These are phyloP conservation scores for Candida jianshihensis DNA, from an alignment of 805 yeast genomes.

Conservation along the genomic window DNA sequence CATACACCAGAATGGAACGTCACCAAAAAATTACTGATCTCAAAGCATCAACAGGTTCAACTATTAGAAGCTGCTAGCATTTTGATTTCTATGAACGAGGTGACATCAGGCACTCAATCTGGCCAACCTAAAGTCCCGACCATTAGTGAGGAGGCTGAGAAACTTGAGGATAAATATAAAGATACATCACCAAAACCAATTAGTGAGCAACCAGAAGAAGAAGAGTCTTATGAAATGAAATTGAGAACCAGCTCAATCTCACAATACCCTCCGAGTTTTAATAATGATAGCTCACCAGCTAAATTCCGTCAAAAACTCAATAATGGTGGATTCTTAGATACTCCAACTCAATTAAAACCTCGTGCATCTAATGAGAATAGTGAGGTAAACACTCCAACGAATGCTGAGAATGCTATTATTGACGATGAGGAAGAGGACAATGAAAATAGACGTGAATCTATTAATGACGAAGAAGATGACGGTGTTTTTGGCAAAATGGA, in stretches of 20 bases:
- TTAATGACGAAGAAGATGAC: not conserved
- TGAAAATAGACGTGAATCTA: not conserved
- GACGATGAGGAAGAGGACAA: not conserved
- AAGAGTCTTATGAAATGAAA: conserved; percentile 4
- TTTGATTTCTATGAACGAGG: conserved; percentile 64
- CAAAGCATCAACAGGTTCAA: conserved; percentile 88
- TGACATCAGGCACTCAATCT: not conserved
- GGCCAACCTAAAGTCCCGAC: not conserved
- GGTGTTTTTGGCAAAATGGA: conserved; percentile 1
- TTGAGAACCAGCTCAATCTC: conserved; percentile 34
- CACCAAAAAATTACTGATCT: conserved; percentile 70
- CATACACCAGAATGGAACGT: conserved; percentile 93
- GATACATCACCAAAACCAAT: not conserved
- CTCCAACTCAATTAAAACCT: conserved; percentile 3
- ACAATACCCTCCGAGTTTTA: conserved; percentile 28
- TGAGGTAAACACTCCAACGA: conserved; percentile 5
- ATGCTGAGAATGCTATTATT: conserved; percentile 6
- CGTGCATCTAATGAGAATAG: not conserved
- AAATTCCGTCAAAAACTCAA: conserved; percentile 1
- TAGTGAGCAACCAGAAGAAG: conserved; percentile 3
- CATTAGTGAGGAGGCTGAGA: conserved; percentile 1
- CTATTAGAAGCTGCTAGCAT: conserved; percentile 73
- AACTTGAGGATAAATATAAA: not conserved
- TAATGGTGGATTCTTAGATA: conserved; percentile 28
- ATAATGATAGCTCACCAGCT: not conserved